Evolutionary conservation across 2,329 filamentous ascomycete species (phyloP).

Genomic region (Calycina herbarum): DNA sequence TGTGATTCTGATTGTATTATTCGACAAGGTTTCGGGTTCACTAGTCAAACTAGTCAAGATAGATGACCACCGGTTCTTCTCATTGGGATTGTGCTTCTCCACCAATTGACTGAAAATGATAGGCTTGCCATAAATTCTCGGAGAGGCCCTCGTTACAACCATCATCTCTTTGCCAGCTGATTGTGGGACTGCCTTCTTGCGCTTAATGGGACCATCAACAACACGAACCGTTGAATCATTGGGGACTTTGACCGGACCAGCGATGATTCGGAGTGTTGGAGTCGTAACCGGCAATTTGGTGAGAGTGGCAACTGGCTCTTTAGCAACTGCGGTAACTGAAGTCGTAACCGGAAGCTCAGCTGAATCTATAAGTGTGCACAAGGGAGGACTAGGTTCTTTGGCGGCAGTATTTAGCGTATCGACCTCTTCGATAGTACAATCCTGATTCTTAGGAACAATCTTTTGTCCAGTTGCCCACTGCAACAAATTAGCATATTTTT

Average conservation of each 20-base stretch:
- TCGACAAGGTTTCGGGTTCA: background rate
- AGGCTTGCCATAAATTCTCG: slow-evolving; percentile 3
- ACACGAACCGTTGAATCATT: background rate
- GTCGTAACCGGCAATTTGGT: slow-evolving; percentile 9
- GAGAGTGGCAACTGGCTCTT: background rate
- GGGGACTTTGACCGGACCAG: background rate
- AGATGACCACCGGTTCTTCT: background rate
- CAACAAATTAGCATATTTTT: no score
- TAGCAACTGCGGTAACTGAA: background rate
- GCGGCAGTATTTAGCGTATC: background rate
- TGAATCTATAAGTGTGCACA: background rate
- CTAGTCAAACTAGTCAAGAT: background rate
- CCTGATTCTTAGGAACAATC: slow-evolving; percentile 13
- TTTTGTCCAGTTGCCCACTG: slow-evolving; percentile 35
- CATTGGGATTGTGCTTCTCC: background rate
- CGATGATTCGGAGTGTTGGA: slow-evolving; percentile 10
- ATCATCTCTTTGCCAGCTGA: background rate
- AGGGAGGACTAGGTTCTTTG: background rate
- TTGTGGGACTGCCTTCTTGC: background rate
- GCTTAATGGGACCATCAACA: background rate
- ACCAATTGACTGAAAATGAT: slow-evolving; percentile 4
- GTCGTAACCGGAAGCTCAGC: background rate
- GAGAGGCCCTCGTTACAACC: background rate
- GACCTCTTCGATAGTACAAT: background rate
- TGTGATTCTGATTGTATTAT: background rate